Conservation (phyloP, 1,139 yeast species). For the Taiozyma sp. region DNA sequence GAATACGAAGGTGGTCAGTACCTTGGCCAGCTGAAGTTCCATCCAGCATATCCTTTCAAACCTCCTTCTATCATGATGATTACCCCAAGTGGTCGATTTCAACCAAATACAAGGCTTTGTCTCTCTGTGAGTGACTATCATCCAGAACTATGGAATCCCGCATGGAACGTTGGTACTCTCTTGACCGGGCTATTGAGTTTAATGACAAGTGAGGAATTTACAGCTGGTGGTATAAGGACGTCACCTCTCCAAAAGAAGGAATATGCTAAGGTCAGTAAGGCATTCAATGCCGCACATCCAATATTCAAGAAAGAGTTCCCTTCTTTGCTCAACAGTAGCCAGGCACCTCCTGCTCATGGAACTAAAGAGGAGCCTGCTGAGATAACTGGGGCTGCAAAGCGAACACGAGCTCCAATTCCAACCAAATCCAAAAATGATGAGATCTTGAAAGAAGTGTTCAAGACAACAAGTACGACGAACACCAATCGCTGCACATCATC, state of each 20-base stretch:
- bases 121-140: slow-evolving; percentile 52
- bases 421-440: neutral
- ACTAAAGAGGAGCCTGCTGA: neutral
- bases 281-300: slow-evolving; percentile 25
- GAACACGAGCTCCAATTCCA: neutral
- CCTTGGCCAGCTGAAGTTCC: slow-evolving; percentile 67
- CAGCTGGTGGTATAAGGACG: slow-evolving; percentile 13
- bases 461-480: neutral
- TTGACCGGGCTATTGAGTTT: slow-evolving; percentile 67
- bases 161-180: slow-evolving; percentile 74
- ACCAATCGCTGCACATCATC: neutral
- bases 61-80: slow-evolving; percentile 75
- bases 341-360: slow-evolving; percentile 10
- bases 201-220: slow-evolving; percentile 35
- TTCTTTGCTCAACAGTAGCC: slow-evolving; percentile 33
- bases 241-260: slow-evolving; percentile 3
- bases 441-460: neutral
- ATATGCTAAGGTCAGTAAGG: slow-evolving; percentile 8
- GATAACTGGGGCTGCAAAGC: neutral
- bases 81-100: slow-evolving; percentile 65
- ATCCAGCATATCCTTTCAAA: slow-evolving; percentile 68
- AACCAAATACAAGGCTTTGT: slow-evolving; percentile 37
- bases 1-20: slow-evolving; percentile 74
- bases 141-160: slow-evolving; percentile 83
- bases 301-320: slow-evolving; percentile 61